Evolutionary conservation across 2,329 filamentous ascomycete genomes (phyloP).

Genomic region (Xylariomycetidae sp.): DNA sequence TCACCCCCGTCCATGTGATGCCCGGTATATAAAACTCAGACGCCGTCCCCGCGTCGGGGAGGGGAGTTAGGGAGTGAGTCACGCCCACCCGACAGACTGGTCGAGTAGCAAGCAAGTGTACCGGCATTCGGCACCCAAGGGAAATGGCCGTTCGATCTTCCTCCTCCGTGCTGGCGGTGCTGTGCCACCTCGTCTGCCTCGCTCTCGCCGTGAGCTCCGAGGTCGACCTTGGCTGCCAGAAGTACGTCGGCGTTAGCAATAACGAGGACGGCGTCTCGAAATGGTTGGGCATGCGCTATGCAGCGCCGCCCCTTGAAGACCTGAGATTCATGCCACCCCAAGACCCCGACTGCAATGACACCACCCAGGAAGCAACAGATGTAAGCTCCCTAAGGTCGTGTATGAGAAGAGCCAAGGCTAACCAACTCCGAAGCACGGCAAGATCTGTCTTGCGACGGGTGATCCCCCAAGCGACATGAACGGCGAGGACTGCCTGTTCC

Average conservation of each 20-base stretch:
- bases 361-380: constrained; percentile 46
- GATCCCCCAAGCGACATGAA: constrained; percentile 8
- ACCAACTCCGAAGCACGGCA: constrained; percentile 17
- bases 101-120: no score
- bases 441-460: constrained; percentile 19
- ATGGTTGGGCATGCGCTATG: constrained; percentile 73
- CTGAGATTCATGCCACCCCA: constrained; percentile 62
- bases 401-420: constrained; percentile 1
- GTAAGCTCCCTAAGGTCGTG: constrained; percentile 30
- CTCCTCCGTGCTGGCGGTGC: background rate
- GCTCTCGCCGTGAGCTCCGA: constrained; percentile 21
- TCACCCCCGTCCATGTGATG: no score
- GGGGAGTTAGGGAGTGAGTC: no score
- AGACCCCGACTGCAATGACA: constrained; percentile 46
- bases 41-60: no score
- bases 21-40: no score
- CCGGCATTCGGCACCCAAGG: no score
- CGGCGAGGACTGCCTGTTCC: constrained; percentile 62
- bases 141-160: no score
- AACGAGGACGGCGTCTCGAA: constrained; percentile 56
- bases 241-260: constrained; percentile 52
- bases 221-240: constrained; percentile 62
- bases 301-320: constrained; percentile 59
- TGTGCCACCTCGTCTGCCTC: constrained; percentile 14
- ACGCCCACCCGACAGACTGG: no score